Conservation (phyloP, 164 flowering plant species). For the Platanus orientalis region DNA sequence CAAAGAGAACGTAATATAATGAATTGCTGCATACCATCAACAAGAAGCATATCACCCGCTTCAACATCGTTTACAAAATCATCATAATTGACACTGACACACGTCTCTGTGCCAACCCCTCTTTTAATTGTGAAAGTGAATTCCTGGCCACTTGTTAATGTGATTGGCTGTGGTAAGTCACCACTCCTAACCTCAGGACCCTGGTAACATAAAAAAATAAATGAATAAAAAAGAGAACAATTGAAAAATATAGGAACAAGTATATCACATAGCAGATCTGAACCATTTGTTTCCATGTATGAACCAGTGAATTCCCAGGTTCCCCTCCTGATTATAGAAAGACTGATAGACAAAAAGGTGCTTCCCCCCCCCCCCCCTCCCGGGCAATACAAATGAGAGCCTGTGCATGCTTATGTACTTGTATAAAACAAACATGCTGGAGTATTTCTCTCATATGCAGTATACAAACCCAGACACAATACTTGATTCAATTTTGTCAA, state of each 20-base stretch:
- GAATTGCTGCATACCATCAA: constrained; percentile 68
- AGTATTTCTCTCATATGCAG: too few relatives aligned
- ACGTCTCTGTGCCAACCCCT: constrained; percentile 84
- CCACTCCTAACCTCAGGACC: constrained; percentile 99
- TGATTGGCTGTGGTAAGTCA: constrained; percentile 93
- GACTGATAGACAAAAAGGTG: not conserved
- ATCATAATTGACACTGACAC: constrained; percentile 96
- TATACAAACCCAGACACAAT: too few relatives aligned
- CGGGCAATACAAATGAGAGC: too few relatives aligned
- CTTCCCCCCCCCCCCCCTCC: too few relatives aligned
- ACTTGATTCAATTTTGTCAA: too few relatives aligned
- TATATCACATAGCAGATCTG: not conserved
- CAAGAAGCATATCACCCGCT: constrained; percentile 94
- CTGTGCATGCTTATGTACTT: too few relatives aligned
- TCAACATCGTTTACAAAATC: constrained; percentile 98
- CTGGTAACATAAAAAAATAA: constrained; percentile 30
- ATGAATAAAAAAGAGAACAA: not conserved
- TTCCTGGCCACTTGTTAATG: constrained; percentile 66
- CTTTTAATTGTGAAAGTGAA: constrained; percentile 86
- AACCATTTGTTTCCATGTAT: not conserved
- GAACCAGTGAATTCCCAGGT: not conserved
- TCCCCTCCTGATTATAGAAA: not conserved
- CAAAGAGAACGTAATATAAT: not conserved
- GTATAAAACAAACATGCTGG: too few relatives aligned
- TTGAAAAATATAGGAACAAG: not conserved